Conservation (phyloP, 805 yeast species). For the Debaryomyces castellii region DNA sequence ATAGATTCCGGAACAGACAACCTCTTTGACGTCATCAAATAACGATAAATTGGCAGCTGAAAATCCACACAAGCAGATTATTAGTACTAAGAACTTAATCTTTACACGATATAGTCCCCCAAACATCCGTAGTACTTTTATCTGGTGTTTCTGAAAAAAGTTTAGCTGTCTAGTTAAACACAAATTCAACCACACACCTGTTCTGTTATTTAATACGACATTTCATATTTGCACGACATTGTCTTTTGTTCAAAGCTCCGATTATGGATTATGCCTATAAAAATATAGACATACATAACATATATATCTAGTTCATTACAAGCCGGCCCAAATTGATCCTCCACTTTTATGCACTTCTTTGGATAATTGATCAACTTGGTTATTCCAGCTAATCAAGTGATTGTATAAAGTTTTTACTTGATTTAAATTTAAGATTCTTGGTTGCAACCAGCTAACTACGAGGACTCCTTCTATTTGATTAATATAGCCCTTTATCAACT, state of each 20-base stretch:
- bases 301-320: constrained; percentile 6
- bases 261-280: background rate
- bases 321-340: constrained; percentile 43
- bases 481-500: constrained; percentile 82
- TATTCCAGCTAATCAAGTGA: constrained; percentile 76
- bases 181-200: background rate
- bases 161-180: background rate
- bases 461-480: constrained; percentile 82
- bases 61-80: background rate
- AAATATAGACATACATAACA: background rate
- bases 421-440: constrained; percentile 79
- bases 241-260: background rate
- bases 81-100: background rate
- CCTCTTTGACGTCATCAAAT: constrained; percentile 52
- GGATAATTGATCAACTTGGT: constrained; percentile 64
- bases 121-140: background rate
- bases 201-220: background rate
- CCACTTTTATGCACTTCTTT: constrained; percentile 36
- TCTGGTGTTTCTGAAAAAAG: too few species aligned
- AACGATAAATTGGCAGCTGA: constrained; percentile 5
- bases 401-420: constrained; percentile 78
- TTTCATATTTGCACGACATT: background rate
- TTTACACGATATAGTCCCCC: background rate
- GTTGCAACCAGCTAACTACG: constrained; percentile 92
- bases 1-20: constrained; percentile 89